These are phyloP conservation scores for Diplodia mutila DNA, from an alignment of 2,329 filamentous ascomycete species.

Conservation along the genomic window DNA sequence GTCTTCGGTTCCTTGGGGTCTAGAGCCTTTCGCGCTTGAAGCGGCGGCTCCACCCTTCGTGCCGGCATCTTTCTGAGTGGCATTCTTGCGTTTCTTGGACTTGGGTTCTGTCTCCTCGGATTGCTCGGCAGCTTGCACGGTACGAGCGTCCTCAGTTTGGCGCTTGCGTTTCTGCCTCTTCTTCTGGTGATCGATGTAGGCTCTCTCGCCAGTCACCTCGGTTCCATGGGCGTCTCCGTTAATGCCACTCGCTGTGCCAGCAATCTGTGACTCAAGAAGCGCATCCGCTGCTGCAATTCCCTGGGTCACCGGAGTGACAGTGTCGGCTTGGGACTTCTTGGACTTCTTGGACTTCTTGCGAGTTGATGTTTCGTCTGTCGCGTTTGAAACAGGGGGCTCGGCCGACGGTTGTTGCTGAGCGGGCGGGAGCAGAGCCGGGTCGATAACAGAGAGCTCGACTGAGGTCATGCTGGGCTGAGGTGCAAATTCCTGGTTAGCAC, in stretches of 20 bases:
- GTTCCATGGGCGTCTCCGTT: neutral
- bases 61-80: neutral
- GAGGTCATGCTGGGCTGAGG: neutral
- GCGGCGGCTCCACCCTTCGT: neutral
- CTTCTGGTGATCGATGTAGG: conserved; percentile 22
- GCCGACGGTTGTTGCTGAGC: neutral
- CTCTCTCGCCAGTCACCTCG: conserved; percentile 9
- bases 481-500: neutral
- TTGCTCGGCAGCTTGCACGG: neutral
- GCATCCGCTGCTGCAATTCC: neutral
- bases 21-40: neutral
- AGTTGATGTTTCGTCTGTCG: neutral
- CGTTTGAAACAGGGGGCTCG: neutral
- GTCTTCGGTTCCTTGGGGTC: conserved; percentile 10
- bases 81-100: conserved; percentile 21
- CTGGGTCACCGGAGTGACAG: neutral
- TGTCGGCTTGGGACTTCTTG: neutral
- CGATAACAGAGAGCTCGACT: conserved; percentile 16
- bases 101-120: neutral
- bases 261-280: neutral
- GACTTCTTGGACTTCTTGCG: conserved; percentile 22
- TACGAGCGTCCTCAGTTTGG: neutral
- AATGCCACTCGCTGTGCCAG: neutral
- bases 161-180: conserved; percentile 25
- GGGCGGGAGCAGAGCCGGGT: conserved; percentile 8